phyloP scores from a whole-genome alignment of 179 eudicot genomes.

The Drosera spatulata region DNA sequence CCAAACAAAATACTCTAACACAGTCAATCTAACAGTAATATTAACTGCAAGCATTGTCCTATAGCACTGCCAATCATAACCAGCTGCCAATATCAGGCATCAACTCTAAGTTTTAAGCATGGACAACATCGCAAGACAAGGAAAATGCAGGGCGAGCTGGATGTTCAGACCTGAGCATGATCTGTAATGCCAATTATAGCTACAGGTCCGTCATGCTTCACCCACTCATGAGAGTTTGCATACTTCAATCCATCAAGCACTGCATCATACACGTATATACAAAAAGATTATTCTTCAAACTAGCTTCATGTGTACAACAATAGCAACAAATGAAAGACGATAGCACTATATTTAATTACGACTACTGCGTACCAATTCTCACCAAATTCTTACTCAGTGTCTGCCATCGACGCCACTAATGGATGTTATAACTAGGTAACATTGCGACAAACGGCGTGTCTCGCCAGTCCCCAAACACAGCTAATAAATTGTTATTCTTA shows the following conservation, averaged over 20 bases:
- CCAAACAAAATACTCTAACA: slow-evolving; percentile 22
- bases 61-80: not conserved
- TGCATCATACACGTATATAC: slow-evolving; percentile 10
- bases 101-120: not conserved
- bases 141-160: not conserved
- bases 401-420: too few relatives aligned
- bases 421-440: too few relatives aligned
- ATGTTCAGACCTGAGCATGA: slow-evolving; percentile 75
- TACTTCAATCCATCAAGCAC: slow-evolving; percentile 86
- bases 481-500: too few relatives aligned
- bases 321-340: too few relatives aligned
- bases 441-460: too few relatives aligned
- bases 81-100: not conserved
- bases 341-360: too few relatives aligned
- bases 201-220: slow-evolving; percentile 89
- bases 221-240: slow-evolving; percentile 95
- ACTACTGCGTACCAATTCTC: not conserved
- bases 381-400: not conserved
- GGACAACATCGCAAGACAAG: not conserved
- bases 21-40: slow-evolving; percentile 1
- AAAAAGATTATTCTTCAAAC: not conserved
- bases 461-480: too few relatives aligned
- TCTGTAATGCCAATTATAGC: slow-evolving; percentile 96
- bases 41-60: not conserved
- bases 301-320: not conserved